Conservation (phyloP, 257 asterid genomes). For the Penstemon eatonii region DNA sequence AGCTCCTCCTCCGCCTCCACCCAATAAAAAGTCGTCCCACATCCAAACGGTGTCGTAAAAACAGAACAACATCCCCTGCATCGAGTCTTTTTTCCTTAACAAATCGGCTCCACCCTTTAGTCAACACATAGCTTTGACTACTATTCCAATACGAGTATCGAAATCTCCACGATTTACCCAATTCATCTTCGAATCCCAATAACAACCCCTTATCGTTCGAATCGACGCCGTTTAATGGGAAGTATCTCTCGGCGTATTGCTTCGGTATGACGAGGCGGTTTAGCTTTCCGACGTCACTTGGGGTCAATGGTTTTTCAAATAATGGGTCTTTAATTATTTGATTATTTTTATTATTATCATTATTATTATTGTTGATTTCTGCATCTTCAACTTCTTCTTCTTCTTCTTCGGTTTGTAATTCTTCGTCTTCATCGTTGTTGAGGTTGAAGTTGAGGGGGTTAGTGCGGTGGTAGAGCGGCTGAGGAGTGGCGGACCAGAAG, state of each 20-base stretch:
- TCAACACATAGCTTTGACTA: conserved; percentile 90
- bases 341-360: too few relatives aligned
- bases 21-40: conserved; percentile 66
- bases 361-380: neutral
- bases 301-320: conserved; percentile 90
- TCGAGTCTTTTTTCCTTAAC: conserved; percentile 86
- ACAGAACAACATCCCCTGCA: conserved; percentile 79
- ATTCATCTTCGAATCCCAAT: conserved; percentile 75
- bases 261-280: conserved; percentile 93
- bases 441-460: conserved; percentile 44
- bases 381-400: conserved; percentile 1
- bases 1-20: conserved; percentile 58
- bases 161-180: conserved; percentile 78
- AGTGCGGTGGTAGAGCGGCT: neutral
- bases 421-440: conserved; percentile 52
- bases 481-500: neutral
- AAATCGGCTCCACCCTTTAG: conserved; percentile 96
- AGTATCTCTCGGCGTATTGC: conserved; percentile 89
- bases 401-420: conserved; percentile 4
- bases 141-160: conserved; percentile 94
- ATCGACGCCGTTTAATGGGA: conserved; percentile 56
- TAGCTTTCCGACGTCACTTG: conserved; percentile 94
- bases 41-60: conserved; percentile 61
- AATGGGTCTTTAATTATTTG: conserved; percentile 46
- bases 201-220: conserved; percentile 63